Evolutionary conservation across 106 monocot genomes (phyloP).

Genomic region (Dendrobium chrysotoxum): DNA sequence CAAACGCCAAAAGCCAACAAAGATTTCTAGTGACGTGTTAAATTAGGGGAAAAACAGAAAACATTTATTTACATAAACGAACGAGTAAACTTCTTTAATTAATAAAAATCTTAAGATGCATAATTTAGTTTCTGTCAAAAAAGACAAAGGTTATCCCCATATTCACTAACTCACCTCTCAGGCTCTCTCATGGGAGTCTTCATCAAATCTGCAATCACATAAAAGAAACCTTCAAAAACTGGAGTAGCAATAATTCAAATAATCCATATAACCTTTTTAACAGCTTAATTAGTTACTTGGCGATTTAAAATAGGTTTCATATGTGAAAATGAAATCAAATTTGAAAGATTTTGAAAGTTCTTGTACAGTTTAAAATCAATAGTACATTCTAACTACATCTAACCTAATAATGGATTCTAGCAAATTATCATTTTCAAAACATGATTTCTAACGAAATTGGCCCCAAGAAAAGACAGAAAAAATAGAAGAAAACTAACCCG

Average conservation of each 20-base stretch:
- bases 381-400: not conserved
- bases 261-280: not conserved
- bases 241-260: not conserved
- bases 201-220: slow-evolving; percentile 45
- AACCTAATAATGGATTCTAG: not conserved
- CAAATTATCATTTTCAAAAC: no score
- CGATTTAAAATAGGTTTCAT: not conserved
- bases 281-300: not conserved
- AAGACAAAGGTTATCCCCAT: not conserved
- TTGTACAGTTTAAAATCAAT: not conserved
- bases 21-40: not conserved
- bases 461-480: not conserved
- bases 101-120: not conserved
- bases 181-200: slow-evolving; percentile 32
- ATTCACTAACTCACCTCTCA: slow-evolving; percentile 30
- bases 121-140: not conserved
- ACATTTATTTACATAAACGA: not conserved
- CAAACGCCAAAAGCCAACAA: not conserved
- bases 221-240: not conserved
- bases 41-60: not conserved
- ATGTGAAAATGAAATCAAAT: not conserved
- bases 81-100: not conserved
- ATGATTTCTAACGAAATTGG: no score
- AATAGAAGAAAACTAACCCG: slow-evolving; percentile 22
- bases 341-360: not conserved